Percentiles rank a stretch among this genome's conserved stretches.
Conservation (phyloP, 805 yeast genomes). For the Wickerhamiella azymoides region DNA sequence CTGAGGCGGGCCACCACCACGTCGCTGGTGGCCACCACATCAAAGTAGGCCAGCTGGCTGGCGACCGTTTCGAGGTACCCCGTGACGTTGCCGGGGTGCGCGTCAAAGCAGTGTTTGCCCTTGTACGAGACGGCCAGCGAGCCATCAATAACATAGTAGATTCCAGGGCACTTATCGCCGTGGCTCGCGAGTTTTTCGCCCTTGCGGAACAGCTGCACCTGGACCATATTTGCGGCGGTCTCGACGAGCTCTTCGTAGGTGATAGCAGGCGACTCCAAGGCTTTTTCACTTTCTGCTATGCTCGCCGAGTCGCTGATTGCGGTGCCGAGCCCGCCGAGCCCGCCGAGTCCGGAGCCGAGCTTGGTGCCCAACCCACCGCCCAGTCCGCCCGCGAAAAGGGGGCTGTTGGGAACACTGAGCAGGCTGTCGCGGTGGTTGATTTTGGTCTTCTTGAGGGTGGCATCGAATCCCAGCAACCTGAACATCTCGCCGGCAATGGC, state of each 20-base stretch:
- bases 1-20: slow-evolving; percentile 62
- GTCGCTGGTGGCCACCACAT: slow-evolving; percentile 46
- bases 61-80: slow-evolving; percentile 75
- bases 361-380: slow-evolving; percentile 13
- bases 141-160: slow-evolving; percentile 73
- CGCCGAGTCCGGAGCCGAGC: no score
- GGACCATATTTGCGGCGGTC: slow-evolving; percentile 36
- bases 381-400: slow-evolving; percentile 19
- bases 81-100: slow-evolving; percentile 67
- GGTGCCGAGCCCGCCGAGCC: no score
- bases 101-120: slow-evolving; percentile 36
- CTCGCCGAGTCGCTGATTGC: no score
- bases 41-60: slow-evolving; percentile 66
- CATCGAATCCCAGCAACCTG: slow-evolving; percentile 15
- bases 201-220: slow-evolving; percentile 38
- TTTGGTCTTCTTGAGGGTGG: not conserved
- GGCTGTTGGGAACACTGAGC: slow-evolving; percentile 19
- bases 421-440: not conserved
- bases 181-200: slow-evolving; percentile 49
- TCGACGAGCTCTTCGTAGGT: slow-evolving; percentile 28
- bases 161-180: slow-evolving; percentile 54
- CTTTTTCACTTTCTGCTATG: no score
- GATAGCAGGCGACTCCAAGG: no score
- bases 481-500: slow-evolving; percentile 18
- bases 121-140: slow-evolving; percentile 44